Evolutionary conservation across 1,139 yeast species (phyloP), one percentile per base, ranked within the genome.

Genomic region (Petasospora rhodanensis): DNA sequence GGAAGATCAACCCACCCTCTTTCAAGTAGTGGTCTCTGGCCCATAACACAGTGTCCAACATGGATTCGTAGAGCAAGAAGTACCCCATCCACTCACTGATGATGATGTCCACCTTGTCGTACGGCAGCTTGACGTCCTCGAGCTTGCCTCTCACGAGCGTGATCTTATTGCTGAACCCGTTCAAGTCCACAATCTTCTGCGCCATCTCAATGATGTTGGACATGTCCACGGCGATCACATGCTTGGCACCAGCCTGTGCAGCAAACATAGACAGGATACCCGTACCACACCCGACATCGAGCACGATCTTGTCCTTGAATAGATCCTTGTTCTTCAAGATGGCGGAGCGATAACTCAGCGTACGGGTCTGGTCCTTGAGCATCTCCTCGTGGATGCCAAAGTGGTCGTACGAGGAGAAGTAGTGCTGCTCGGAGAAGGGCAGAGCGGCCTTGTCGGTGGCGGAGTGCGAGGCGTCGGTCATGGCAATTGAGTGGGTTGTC

Each of bases 41-140:
- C 47, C 76, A 75, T 45, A 93, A 68, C 15, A 93, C 99, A 23
- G 98, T 87, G 59, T 93, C 98, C 60, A 93, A 73, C 99, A 93
- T 93, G 43, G 95, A 84, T 68, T 93, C 99, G 57, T 91, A 93
- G 39, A 93, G 68, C 52, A 93, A 66, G 56, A 93, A 93, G 65
- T 93, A 93, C 14, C 99, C 99, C 99, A 93, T 93, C 99, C 99
- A 93, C 64, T 93, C 99, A 43, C 94, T 80, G 41, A 93, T 82
- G 50, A 93, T 93, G 49, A 93, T 91, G 59, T 93, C 99, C 32
- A 93, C 99, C 55, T 82, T 64, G 31, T 65, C 66, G 42, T 59
- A 79, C 28, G 98, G 98, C 51, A 93, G 68, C 39, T 65, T 74
- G 38, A 91, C 89, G 55, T 93, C 98, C 65, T 93, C 99, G 64